These are phyloP conservation scores for Cystobasidium pallidum DNA, from an alignment of 1,284 basidiomycete species.

Conservation along the genomic window DNA sequence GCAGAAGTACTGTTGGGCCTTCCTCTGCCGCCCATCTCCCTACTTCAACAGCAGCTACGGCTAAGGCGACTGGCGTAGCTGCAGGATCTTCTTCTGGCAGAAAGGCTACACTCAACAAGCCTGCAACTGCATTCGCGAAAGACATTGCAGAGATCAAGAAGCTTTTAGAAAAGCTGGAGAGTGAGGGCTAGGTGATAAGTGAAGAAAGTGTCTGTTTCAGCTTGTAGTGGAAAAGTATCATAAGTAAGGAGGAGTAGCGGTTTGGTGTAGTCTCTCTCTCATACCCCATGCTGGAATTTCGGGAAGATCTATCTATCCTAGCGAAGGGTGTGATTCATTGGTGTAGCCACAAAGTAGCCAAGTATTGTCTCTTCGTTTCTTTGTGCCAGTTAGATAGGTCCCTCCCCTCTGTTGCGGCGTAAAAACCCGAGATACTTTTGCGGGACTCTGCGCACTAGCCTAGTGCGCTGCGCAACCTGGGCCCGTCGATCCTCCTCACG, in stretches of 20 bases:
- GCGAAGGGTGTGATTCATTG: no score
- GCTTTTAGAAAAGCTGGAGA: constrained; percentile 45
- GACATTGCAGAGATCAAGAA: constrained; percentile 42
- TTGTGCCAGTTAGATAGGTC: neutral
- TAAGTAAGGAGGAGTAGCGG: no score
- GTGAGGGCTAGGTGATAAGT: constrained; percentile 8
- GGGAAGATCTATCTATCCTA: no score
- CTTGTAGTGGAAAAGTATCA: no score
- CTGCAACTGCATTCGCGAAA: constrained; percentile 16
- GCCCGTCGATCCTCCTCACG: no score
- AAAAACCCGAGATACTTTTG: neutral
- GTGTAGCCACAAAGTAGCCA: no score
- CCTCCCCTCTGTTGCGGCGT: no score
- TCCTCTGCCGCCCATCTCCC: neutral
- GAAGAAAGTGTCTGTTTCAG: no score
- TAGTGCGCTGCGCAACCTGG: no score
- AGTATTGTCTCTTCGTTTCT: neutral
- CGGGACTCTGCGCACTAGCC: no score
- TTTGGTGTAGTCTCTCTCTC: no score
- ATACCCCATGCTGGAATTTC: no score
- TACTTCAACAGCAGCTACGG: neutral
- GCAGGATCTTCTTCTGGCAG: neutral
- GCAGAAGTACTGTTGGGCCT: neutral
- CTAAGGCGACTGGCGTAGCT: neutral
- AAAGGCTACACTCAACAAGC: neutral